Conservation (phyloP, 257 asterid species). For the Solanum bulbocastanum region DNA sequence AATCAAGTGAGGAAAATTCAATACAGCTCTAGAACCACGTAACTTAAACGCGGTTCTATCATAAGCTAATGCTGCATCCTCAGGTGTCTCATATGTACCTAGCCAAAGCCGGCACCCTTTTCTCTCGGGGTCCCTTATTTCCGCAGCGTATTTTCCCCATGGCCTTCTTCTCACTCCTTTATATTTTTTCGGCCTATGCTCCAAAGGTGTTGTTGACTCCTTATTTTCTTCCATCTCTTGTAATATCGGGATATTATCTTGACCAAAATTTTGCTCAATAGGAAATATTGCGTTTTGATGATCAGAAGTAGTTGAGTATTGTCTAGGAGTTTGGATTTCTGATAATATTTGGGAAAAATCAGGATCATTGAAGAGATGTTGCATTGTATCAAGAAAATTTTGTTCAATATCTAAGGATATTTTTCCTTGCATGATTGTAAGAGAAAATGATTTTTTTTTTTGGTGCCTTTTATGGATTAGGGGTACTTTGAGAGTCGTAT, state of each 20-base stretch:
- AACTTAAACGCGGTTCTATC: background rate
- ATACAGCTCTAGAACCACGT: background rate
- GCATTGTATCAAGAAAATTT: background rate
- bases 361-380: background rate
- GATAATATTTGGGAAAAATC: background rate
- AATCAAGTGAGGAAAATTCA: background rate
- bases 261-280: background rate
- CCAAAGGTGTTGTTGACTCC: background rate
- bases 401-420: background rate
- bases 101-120: background rate
- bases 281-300: background rate
- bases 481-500: background rate
- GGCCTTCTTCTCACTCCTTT: background rate
- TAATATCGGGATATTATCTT: background rate
- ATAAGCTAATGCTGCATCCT: slow-evolving; percentile 3
- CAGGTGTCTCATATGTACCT: slow-evolving; percentile 1
- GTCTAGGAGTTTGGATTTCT: background rate
- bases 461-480: background rate
- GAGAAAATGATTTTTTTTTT: background rate
- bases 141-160: slow-evolving; percentile 3
- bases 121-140: background rate
- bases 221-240: background rate
- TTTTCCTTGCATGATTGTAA: background rate
- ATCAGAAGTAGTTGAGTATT: background rate
- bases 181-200: background rate